Evolutionary conservation across 2,329 filamentous ascomycete species (phyloP).

Genomic region (Furcasterigmium sp.): DNA sequence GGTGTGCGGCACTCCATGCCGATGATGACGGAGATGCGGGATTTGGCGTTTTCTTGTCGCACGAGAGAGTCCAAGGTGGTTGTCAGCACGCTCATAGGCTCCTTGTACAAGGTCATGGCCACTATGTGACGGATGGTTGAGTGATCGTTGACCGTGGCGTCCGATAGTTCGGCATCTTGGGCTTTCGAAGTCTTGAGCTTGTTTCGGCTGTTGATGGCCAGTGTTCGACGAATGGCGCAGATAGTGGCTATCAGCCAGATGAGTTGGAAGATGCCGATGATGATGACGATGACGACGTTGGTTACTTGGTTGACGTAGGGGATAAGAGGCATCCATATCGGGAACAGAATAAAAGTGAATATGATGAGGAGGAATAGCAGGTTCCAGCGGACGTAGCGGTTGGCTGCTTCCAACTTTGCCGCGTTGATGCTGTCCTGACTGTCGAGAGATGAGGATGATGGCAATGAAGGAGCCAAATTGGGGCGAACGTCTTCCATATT

Average conservation of each 20-base stretch:
- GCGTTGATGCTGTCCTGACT: slow-evolving; percentile 5
- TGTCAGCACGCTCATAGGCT: slow-evolving; percentile 5
- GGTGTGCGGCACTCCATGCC: slow-evolving; percentile 5
- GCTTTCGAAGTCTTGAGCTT: slow-evolving; percentile 2
- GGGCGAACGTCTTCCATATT: no score
- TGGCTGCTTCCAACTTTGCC: slow-evolving; percentile 4
- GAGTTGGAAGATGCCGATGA: slow-evolving; percentile 4
- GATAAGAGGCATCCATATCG: slow-evolving; percentile 5
- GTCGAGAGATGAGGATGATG: slow-evolving; percentile 4
- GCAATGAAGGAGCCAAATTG: background rate
- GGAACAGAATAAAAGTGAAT: slow-evolving; percentile 3
- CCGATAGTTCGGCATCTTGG: slow-evolving; percentile 1
- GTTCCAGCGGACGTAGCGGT: slow-evolving; percentile 5
- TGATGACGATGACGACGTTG: slow-evolving; percentile 4
- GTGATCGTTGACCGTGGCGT: slow-evolving; percentile 2
- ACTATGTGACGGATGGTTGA: slow-evolving; percentile 5
- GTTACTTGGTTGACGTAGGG: slow-evolving; percentile 5
- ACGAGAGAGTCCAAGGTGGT: slow-evolving; percentile 5
- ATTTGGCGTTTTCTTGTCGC: slow-evolving; percentile 2
- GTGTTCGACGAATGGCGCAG: slow-evolving; percentile 5
- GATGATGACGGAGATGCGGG: slow-evolving; percentile 4
- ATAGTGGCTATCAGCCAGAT: slow-evolving; percentile 4
- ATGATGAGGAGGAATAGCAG: slow-evolving; percentile 3
- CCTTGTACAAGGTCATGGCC: slow-evolving; percentile 7
- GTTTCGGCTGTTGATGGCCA: slow-evolving; percentile 4